Evolutionary conservation across 2,329 filamentous ascomycete genomes (phyloP).

Genomic region (Neobulgaria alba): DNA sequence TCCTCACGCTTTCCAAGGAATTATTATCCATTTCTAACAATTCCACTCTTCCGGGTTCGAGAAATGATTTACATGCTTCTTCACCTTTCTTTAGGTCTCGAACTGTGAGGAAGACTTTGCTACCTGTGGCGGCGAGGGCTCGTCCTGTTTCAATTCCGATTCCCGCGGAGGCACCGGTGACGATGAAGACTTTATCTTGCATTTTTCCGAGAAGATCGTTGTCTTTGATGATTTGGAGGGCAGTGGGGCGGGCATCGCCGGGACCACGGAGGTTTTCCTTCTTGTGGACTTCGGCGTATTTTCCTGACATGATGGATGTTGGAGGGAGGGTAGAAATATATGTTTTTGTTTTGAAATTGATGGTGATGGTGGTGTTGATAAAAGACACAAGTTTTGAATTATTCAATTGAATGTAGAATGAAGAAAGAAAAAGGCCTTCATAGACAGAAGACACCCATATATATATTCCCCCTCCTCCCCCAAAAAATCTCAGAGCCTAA

Average conservation of each 20-base stretch:
- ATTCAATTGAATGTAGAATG: no score
- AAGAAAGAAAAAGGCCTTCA: no score
- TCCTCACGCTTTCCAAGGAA: conserved; percentile 28
- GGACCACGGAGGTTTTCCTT: conserved; percentile 18
- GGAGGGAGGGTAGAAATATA: no score
- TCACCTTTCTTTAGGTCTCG: conserved; percentile 30
- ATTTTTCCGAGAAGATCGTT: conserved; percentile 18
- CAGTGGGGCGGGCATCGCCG: conserved; percentile 29
- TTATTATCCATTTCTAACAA: conserved; percentile 30
- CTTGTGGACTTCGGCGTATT: conserved; percentile 11
- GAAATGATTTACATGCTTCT: conserved; percentile 29
- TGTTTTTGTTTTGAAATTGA: no score
- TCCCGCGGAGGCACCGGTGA: conserved; percentile 32
- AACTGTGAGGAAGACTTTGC: conserved; percentile 30
- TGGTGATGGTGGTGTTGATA: no score
- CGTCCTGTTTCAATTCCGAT: conserved; percentile 32
- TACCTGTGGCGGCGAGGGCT: conserved; percentile 30
- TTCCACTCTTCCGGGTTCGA: conserved; percentile 28
- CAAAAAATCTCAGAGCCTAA: no score
- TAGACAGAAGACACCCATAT: no score
- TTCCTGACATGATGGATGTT: conserved; percentile 3
- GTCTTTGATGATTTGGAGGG: conserved; percentile 28
- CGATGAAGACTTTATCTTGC: conserved; percentile 34
- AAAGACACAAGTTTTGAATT: no score
- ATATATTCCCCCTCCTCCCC: no score